Percentiles rank a stretch among this genome's conserved stretches.
Conservation (phyloP, 257 asterid genomes). For the Ballota nigra region DNA sequence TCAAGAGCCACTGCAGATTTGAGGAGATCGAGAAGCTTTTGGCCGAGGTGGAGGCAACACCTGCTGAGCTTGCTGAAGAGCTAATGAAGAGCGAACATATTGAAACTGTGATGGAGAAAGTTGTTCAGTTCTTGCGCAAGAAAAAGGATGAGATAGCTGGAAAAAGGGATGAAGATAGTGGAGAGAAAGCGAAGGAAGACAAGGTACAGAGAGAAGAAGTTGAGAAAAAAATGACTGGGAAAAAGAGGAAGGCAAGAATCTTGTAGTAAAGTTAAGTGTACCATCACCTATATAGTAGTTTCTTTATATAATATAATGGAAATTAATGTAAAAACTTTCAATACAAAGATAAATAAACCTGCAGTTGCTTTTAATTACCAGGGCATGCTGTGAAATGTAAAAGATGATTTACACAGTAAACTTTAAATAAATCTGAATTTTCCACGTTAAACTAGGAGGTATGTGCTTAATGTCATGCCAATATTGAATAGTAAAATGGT, state of each 20-base stretch:
- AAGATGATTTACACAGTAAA: no score
- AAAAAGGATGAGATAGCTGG: background rate
- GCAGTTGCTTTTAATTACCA: no score
- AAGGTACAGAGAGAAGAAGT: background rate
- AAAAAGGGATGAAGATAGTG: background rate
- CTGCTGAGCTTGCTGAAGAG: background rate
- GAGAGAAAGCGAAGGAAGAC: background rate
- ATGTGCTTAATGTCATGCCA: no score
- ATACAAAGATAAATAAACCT: background rate
- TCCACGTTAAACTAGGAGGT: background rate
- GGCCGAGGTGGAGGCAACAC: background rate
- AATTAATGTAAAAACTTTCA: background rate
- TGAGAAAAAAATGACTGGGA: background rate
- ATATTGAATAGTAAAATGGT: no score
- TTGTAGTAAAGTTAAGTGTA: background rate
- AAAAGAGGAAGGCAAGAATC: background rate
- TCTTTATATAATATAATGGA: background rate
- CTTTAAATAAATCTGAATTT: background rate
- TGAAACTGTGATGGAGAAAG: background rate
- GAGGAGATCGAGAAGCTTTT: background rate
- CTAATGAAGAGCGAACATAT: background rate
- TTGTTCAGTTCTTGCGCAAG: background rate
- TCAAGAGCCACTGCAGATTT: background rate
- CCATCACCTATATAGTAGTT: background rate
- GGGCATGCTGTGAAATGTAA: no score